Evolutionary conservation across 2,329 filamentous ascomycete species (phyloP).

Genomic region (Microsporum canis): DNA sequence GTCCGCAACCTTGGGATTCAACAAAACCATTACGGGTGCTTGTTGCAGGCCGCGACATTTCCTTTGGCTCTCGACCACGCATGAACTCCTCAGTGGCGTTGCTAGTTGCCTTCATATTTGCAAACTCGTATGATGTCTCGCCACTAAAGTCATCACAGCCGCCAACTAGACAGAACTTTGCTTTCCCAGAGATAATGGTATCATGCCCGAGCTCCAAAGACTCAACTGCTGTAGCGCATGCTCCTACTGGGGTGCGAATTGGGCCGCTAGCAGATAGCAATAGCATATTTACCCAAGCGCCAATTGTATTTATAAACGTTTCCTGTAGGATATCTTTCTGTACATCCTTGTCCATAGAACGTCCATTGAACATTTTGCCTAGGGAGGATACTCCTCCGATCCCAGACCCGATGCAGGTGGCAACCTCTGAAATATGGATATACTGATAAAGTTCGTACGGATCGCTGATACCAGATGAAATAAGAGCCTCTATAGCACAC

Average conservation of each 20-base stretch:
- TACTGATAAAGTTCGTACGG: slow-evolving; percentile 23
- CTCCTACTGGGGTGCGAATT: slow-evolving; percentile 27
- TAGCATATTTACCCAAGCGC: slow-evolving; percentile 36
- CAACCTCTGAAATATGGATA: slow-evolving; percentile 29
- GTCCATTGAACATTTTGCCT: slow-evolving; percentile 22
- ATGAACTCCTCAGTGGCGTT: slow-evolving; percentile 22
- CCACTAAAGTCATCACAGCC: slow-evolving; percentile 27
- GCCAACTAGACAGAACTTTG: slow-evolving; percentile 26
- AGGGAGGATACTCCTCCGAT: slow-evolving; percentile 21
- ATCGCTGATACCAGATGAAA: slow-evolving; percentile 26
- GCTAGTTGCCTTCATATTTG: slow-evolving; percentile 30
- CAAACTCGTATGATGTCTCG: slow-evolving; percentile 27
- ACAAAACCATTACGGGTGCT: slow-evolving; percentile 28
- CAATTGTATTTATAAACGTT: slow-evolving; percentile 27
- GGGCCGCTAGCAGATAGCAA: slow-evolving; percentile 28
- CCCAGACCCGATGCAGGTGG: slow-evolving; percentile 26
- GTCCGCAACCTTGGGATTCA: slow-evolving; percentile 27
- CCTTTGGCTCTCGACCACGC: slow-evolving; percentile 21
- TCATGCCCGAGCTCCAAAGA: slow-evolving; percentile 28
- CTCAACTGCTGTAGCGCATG: slow-evolving; percentile 31
- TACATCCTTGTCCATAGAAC: slow-evolving; percentile 22
- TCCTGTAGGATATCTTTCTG: slow-evolving; percentile 29
- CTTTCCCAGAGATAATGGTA: slow-evolving; percentile 22
- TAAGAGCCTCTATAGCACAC: slow-evolving; percentile 25
- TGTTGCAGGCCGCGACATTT: slow-evolving; percentile 29